Percentiles rank a stretch among this genome's conserved stretches.
Conservation (phyloP, 306 rosid genomes). For the Pterocarpus macrocarpus region DNA sequence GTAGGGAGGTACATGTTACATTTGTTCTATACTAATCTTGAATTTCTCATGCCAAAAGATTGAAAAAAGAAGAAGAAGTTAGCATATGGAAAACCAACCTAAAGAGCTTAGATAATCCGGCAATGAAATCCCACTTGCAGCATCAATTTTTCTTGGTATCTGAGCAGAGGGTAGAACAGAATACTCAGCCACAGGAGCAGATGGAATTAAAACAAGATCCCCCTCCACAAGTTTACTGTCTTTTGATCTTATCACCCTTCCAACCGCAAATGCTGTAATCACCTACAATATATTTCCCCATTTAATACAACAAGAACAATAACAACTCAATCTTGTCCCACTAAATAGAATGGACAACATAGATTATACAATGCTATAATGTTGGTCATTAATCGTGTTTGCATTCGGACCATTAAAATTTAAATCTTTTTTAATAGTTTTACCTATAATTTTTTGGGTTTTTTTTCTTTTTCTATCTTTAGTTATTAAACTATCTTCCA, state of each 20-base stretch:
- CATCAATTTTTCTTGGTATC: constrained; percentile 49
- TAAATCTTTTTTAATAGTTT: no score
- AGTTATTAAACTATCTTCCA: no score
- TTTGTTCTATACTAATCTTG: not conserved
- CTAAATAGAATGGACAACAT: no score
- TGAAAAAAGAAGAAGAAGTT: not conserved
- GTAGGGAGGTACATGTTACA: no score
- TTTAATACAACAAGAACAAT: no score
- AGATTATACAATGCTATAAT: no score
- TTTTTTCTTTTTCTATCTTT: no score
- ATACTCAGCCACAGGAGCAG: constrained; percentile 56
- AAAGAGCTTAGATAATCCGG: constrained; percentile 60
- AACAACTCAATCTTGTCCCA: no score
- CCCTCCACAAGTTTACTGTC: constrained; percentile 55
- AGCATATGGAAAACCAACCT: constrained; percentile 36
- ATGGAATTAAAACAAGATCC: constrained; percentile 48
- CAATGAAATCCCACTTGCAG: constrained; percentile 54
- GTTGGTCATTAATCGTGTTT: no score
- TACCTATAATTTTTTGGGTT: no score
- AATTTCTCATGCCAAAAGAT: not conserved
- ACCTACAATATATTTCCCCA: constrained; percentile 43
- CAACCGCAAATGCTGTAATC: constrained; percentile 51
- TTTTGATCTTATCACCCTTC: constrained; percentile 54
- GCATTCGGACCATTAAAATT: no score
- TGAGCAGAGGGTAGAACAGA: constrained; percentile 50